Conservation (phyloP, 768 basidiomycete species). For the Neoboletus brunneissimus region DNA sequence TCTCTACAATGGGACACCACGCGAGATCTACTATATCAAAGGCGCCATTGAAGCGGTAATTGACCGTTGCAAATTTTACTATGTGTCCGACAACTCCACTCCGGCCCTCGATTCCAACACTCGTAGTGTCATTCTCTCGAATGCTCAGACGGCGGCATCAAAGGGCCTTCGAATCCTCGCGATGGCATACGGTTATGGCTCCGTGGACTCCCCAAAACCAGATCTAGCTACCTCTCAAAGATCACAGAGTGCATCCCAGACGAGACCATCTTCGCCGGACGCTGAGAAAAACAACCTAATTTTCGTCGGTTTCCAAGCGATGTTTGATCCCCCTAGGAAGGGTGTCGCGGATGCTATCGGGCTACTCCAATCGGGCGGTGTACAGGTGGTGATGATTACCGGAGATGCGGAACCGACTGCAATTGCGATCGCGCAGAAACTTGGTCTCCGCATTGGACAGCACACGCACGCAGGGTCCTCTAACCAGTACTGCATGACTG, state of each 20-base stretch:
- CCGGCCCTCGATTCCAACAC: conserved; percentile 72
- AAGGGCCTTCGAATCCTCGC: conserved; percentile 85
- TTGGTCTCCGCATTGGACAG: conserved; percentile 71
- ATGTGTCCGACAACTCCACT: conserved; percentile 86
- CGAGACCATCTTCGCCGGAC: conserved; percentile 33
- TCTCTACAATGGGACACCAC: conserved; percentile 33
- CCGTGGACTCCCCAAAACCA: conserved; percentile 40
- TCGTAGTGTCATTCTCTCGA: conserved; percentile 61
- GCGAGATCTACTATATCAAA: conserved; percentile 88
- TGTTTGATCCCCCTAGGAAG: conserved; percentile 91
- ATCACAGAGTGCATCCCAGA: conserved; percentile 23
- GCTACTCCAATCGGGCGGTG: conserved; percentile 77
- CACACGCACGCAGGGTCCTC: conserved; percentile 32
- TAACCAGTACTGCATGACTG: conserved; percentile 61
- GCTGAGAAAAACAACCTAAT: conserved; percentile 56
- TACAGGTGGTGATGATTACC: conserved; percentile 98
- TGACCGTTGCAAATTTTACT: conserved; percentile 84
- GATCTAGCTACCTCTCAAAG: conserved; percentile 17
- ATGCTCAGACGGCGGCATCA: conserved; percentile 68
- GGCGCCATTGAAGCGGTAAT: conserved; percentile 89
- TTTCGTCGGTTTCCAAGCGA: conserved; percentile 92
- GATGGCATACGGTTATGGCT: conserved; percentile 84
- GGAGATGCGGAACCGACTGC: conserved; percentile 94
- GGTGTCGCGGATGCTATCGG: conserved; percentile 91
- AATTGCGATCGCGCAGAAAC: conserved; percentile 77